These are phyloP conservation scores for Musa troglodytarum DNA, from an alignment of 176 grass and related monocot species.

Conservation along the genomic window DNA sequence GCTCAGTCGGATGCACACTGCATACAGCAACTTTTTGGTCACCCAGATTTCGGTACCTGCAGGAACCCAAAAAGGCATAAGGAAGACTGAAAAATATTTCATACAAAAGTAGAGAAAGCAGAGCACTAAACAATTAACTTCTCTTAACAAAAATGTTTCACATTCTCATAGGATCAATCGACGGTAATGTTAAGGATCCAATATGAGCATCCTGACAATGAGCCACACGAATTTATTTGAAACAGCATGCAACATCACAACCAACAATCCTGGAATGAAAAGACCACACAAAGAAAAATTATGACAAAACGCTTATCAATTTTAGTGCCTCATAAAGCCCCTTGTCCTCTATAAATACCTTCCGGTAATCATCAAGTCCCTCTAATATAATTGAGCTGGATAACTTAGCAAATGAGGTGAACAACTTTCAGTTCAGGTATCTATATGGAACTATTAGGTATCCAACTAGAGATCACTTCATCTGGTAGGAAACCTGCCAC, in stretches of 20 bases:
- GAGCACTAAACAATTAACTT: neutral
- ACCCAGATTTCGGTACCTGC: slow-evolving; percentile 90
- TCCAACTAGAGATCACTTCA: neutral
- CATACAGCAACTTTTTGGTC: slow-evolving; percentile 74
- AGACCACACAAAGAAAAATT: neutral
- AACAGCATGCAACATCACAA: neutral
- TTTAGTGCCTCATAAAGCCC: neutral
- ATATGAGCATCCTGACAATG: neutral
- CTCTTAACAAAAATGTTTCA: too few relatives aligned
- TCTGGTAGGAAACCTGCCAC: neutral
- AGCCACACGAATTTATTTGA: neutral
- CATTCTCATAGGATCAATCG: too few relatives aligned
- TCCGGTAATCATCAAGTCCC: too few relatives aligned
- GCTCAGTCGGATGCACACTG: slow-evolving; percentile 86
- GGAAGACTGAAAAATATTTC: neutral
- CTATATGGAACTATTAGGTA: neutral
- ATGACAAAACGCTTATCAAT: neutral
- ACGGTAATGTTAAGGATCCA: neutral
- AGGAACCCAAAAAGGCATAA: slow-evolving; percentile 26
- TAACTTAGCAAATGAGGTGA: neutral
- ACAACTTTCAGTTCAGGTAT: neutral
- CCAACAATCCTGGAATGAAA: neutral
- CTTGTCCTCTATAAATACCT: too few relatives aligned
- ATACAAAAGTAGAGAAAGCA: neutral
- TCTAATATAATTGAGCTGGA: too few relatives aligned